Conservation (phyloP, 257 asterid genomes). For the Echites panduratus region DNA sequence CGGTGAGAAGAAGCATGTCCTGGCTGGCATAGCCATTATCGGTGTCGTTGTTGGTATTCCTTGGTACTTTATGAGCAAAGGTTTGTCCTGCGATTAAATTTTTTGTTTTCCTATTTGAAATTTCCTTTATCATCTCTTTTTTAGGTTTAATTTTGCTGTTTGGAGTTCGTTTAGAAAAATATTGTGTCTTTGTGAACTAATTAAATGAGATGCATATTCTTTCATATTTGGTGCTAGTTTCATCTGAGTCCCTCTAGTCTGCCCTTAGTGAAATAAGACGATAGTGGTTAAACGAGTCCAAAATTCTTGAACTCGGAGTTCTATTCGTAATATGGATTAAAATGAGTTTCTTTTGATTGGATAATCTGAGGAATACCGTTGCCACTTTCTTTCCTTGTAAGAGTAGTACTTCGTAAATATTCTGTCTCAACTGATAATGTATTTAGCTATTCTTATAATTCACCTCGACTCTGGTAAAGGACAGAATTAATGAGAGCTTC, state of each 20-base stretch:
- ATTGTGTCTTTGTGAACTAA: not conserved
- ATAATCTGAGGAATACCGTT: not conserved
- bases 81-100: constrained; percentile 23
- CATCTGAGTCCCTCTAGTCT: not conserved
- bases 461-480: not conserved
- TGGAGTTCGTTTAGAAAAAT: not conserved
- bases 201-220: not conserved
- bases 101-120: not conserved
- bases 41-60: constrained; percentile 68
- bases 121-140: not conserved
- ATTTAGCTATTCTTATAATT: not conserved
- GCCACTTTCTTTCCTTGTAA: not conserved
- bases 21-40: constrained; percentile 70
- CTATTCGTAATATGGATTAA: not conserved
- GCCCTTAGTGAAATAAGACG: not conserved
- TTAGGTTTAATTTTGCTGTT: not conserved
- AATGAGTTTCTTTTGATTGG: not conserved
- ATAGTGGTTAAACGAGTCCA: not conserved
- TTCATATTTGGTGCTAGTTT: not conserved
- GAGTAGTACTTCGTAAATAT: not conserved
- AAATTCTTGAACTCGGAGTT: not conserved
- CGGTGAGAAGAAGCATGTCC: constrained; percentile 86
- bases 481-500: not conserved
- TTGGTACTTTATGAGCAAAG: constrained; percentile 82
- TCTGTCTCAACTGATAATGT: not conserved